These are phyloP conservation scores for Mortierella alpina DNA, from an alignment of 192 early-diverging fungal species.

Conservation along the genomic window DNA sequence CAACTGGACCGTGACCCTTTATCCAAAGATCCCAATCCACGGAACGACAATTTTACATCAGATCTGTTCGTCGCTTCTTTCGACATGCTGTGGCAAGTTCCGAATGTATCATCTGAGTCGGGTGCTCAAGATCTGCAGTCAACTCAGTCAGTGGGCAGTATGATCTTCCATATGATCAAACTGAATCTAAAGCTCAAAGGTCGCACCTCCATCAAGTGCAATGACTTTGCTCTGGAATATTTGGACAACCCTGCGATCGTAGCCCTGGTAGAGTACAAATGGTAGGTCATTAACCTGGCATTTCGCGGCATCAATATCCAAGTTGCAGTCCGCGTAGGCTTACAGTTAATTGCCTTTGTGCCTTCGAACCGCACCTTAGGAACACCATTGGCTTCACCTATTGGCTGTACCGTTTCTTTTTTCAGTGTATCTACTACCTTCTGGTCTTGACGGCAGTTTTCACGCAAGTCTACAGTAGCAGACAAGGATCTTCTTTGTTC, in stretches of 20 bases:
- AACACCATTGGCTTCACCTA: conserved; percentile 16
- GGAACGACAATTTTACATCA: conserved; percentile 19
- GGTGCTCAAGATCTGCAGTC: no score
- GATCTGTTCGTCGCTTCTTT: conserved; percentile 26
- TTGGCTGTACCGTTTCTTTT: conserved; percentile 14
- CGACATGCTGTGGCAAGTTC: conserved; percentile 16
- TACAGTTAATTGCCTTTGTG: no score
- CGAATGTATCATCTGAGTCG: neutral
- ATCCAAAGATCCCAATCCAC: neutral
- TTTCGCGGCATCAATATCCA: no score
- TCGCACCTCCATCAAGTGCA: neutral
- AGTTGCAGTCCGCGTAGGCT: no score
- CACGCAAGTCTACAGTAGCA: conserved; percentile 11
- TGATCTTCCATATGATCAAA: conserved; percentile 2
- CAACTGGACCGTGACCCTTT: neutral
- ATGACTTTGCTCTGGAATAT: neutral
- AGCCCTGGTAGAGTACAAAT: conserved; percentile 39
- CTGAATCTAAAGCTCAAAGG: neutral
- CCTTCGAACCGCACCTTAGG: neutral
- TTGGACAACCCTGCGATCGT: conserved; percentile 33
- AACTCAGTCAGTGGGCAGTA: neutral
- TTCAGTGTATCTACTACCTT: conserved; percentile 15
- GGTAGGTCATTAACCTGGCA: neutral
- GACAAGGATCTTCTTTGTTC: neutral
- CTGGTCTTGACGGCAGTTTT: conserved; percentile 11